phyloP scores from a whole-genome alignment of 2,329 filamentous ascomycete genomes.

The Fusarium caatingaense region DNA sequence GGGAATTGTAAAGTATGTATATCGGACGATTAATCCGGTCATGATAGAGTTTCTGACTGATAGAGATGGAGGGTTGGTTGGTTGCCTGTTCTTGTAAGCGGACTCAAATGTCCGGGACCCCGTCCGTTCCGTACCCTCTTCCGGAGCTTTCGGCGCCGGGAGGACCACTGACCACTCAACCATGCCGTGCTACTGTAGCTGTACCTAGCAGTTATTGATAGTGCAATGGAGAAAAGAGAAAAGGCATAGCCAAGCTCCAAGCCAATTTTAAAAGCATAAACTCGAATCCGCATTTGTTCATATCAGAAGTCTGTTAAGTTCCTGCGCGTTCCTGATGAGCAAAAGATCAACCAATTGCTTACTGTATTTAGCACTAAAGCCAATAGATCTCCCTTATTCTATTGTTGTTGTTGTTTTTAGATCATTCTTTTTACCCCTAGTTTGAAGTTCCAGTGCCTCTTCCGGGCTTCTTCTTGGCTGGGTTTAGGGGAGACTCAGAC shows the following conservation, averaged over 20 bases:
- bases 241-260: background rate
- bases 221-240: background rate
- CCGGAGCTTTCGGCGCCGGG: constrained; percentile 10
- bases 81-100: constrained; percentile 5
- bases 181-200: background rate
- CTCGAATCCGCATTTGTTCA: constrained; percentile 4
- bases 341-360: constrained; percentile 4
- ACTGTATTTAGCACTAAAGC: background rate
- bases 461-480: background rate
- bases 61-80: background rate
- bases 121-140: constrained; percentile 7
- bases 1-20: constrained; percentile 21
- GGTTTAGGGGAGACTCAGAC: background rate
- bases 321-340: constrained; percentile 4
- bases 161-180: background rate
- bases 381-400: constrained; percentile 21
- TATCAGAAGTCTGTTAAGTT: constrained; percentile 11
- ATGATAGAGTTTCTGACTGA: constrained; percentile 3
- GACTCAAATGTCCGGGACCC: constrained; percentile 18
- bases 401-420: constrained; percentile 5
- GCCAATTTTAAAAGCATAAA: constrained; percentile 9
- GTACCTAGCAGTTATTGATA: background rate
- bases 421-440: background rate
- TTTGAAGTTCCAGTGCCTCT: constrained; percentile 1
- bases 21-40: background rate